A percentile compares a stretch with the other conserved stretches of the same genome.
Conservation (phyloP, 2,329 filamentous ascomycete species). For the Botrytis hyacinthi region DNA sequence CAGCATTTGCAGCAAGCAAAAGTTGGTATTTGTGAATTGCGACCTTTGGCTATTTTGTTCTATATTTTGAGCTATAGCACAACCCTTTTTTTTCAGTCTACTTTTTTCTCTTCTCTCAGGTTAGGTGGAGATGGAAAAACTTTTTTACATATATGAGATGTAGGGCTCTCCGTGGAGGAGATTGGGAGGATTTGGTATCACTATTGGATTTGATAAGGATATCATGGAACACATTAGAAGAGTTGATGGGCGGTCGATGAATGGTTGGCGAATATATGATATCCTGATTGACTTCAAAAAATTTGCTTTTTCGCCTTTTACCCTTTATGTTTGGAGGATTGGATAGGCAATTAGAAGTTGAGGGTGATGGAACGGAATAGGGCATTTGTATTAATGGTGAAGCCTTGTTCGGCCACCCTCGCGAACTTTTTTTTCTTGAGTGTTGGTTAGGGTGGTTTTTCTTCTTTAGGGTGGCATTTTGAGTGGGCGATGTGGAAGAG, state of each 20-base stretch:
- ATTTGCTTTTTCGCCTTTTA: slow-evolving; percentile 10
- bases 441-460: not conserved
- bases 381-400: slow-evolving; percentile 20
- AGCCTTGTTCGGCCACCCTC: slow-evolving; percentile 3
- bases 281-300: slow-evolving; percentile 14
- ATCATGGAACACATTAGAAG: slow-evolving; percentile 19
- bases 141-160: slow-evolving; percentile 17
- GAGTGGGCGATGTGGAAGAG: not conserved
- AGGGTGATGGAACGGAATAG: not conserved
- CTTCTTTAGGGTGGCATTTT: not conserved
- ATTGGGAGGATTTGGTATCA: slow-evolving; percentile 5
- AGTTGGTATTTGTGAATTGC: slow-evolving; percentile 3
- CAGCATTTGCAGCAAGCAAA: slow-evolving; percentile 11
- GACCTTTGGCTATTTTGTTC: slow-evolving; percentile 1
- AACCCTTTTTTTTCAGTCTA: not conserved
- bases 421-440: not conserved
- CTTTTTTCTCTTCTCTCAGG: slow-evolving; percentile 2
- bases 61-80: slow-evolving; percentile 2
- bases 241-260: slow-evolving; percentile 11
- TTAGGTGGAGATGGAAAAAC: slow-evolving; percentile 12
- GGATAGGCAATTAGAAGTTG: slow-evolving; percentile 9
- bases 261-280: slow-evolving; percentile 21
- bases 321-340: slow-evolving; percentile 1
- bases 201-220: slow-evolving; percentile 13
- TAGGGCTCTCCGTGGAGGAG: slow-evolving; percentile 16